A percentile compares a stretch with the other conserved stretches of the same genome.
Evolutionary conservation across 371 early-diverging fungal species (phyloP).

Genomic region (Mycotypha africana): DNA sequence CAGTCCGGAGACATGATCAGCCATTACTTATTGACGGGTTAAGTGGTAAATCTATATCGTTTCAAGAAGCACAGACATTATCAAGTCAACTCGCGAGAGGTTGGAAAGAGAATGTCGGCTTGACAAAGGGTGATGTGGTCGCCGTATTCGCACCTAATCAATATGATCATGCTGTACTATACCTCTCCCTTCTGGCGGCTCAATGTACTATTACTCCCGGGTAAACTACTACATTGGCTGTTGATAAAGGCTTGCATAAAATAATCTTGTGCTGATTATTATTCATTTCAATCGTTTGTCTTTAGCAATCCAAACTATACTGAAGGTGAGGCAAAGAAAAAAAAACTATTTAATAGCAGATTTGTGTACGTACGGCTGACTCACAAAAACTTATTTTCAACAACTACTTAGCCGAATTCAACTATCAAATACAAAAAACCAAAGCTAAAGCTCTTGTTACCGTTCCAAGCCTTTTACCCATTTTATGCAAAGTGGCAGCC

Average conservation of each 20-base stretch:
- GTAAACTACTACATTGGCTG: no score
- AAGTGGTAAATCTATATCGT: slow-evolving; percentile 52
- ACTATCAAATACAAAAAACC: slow-evolving; percentile 14
- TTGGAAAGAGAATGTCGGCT: slow-evolving; percentile 41
- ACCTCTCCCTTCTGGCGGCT: slow-evolving; percentile 37
- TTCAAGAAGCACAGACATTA: slow-evolving; percentile 48
- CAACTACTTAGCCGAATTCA: slow-evolving; percentile 16
- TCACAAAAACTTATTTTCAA: no score
- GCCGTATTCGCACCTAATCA: slow-evolving; percentile 71
- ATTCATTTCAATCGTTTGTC: slow-evolving; percentile 4
- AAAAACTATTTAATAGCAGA: background rate
- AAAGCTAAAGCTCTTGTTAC: slow-evolving; percentile 15
- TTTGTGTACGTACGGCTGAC: no score
- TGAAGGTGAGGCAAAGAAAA: slow-evolving; percentile 9
- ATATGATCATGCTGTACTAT: slow-evolving; percentile 32
- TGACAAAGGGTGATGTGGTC: slow-evolving; percentile 66
- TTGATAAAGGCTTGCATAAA: no score
- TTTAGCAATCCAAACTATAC: slow-evolving; percentile 34
- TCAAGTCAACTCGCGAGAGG: slow-evolving; percentile 44
- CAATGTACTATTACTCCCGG: slow-evolving; percentile 31
- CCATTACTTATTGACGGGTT: slow-evolving; percentile 54
- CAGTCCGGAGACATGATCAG: slow-evolving; percentile 20
- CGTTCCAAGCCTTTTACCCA: slow-evolving; percentile 15
- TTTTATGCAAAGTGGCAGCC: slow-evolving; percentile 6
- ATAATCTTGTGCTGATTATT: background rate